Conservation (phyloP, 257 asterid genomes). For the Capsicum chinense region DNA sequence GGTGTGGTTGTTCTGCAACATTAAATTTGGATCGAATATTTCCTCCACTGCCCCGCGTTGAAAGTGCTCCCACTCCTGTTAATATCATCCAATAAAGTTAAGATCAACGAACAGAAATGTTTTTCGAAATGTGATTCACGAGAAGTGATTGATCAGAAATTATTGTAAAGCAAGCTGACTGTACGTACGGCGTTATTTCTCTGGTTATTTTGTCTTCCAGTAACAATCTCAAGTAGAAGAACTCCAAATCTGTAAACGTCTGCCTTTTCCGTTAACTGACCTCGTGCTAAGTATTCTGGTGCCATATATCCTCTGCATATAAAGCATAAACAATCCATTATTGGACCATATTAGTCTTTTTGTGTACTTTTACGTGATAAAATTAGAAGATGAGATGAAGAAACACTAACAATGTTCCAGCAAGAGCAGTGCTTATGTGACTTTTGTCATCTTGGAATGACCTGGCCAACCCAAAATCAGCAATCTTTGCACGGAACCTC, state of each 20-base stretch:
- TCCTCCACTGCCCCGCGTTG: constrained; percentile 37
- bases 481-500: constrained; percentile 44
- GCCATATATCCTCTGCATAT: constrained; percentile 50
- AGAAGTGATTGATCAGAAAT: constrained; percentile 22
- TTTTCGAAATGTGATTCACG: not conserved
- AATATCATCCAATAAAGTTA: not conserved
- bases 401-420: constrained; percentile 48
- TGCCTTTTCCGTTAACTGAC: constrained; percentile 46
- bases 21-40: constrained; percentile 49
- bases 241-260: constrained; percentile 53
- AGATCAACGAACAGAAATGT: too few relatives aligned
- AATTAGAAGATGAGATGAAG: not conserved
- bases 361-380: not conserved
- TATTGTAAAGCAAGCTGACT: constrained; percentile 41
- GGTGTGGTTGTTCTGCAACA: constrained; percentile 39
- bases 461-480: constrained; percentile 55
- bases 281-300: constrained; percentile 51
- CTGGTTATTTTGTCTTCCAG: constrained; percentile 45
- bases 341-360: not conserved
- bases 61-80: constrained; percentile 50
- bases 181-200: constrained; percentile 37
- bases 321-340: not conserved
- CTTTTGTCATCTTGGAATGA: constrained; percentile 56
- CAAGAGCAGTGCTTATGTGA: constrained; percentile 54
- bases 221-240: constrained; percentile 41